Evolutionary conservation across 148 eudicot genomes (phyloP).

Genomic region (Rhododendron ovatum): DNA sequence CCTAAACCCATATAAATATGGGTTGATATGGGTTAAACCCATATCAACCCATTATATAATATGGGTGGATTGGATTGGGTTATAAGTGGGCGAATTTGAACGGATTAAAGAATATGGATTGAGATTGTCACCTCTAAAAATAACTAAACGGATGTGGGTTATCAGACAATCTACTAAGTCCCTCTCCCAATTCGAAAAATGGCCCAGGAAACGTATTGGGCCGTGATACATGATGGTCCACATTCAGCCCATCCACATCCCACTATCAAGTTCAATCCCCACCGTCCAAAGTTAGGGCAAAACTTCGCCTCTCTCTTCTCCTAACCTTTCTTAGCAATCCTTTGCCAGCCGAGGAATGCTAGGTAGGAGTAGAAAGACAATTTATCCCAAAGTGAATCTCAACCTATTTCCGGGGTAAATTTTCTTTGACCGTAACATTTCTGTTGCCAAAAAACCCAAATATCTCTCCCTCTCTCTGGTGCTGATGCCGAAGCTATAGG

Average conservation of each 20-base stretch:
- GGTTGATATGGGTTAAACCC: too few relatives aligned
- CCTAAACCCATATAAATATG: too few relatives aligned
- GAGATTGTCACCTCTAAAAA: too few relatives aligned
- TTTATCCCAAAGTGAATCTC: too few relatives aligned
- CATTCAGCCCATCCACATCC: not conserved
- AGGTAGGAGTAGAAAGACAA: too few relatives aligned
- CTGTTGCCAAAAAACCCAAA: not conserved
- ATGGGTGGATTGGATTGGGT: too few relatives aligned
- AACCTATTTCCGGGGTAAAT: too few relatives aligned
- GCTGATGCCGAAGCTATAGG: not conserved
- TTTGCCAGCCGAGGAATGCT: not conserved
- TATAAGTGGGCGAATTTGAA: too few relatives aligned
- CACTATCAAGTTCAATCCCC: not conserved
- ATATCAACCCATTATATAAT: too few relatives aligned
- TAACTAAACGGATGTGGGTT: too few relatives aligned
- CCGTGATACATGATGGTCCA: not conserved
- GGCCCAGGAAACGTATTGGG: not conserved
- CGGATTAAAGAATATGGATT: too few relatives aligned
- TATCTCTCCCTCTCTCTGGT: not conserved
- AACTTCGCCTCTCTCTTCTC: not conserved
- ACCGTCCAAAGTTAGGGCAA: slow-evolving; percentile 1
- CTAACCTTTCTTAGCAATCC: not conserved
- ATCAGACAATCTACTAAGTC: not conserved
- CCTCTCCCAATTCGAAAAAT: not conserved
- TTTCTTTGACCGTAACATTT: too few relatives aligned